Conservation (phyloP, 1,284 basidiomycete genomes). For the Phylloporus sp. region DNA sequence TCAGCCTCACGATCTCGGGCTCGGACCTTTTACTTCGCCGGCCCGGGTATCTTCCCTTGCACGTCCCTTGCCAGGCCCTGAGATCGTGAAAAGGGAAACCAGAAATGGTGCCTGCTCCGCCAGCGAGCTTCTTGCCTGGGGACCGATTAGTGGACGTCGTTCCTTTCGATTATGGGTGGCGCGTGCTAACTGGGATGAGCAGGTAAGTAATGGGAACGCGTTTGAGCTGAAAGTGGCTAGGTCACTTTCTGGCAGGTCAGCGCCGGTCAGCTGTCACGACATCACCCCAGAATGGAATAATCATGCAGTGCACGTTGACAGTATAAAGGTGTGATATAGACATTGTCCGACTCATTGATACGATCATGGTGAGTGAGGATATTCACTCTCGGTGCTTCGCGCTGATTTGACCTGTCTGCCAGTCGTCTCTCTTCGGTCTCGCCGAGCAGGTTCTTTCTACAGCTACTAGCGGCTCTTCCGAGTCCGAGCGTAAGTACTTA, state of each 20-base stretch:
- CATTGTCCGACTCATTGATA: conserved; percentile 15
- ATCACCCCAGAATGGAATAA: conserved; percentile 32
- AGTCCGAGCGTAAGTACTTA: conserved; percentile 21
- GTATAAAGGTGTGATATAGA: conserved; percentile 21
- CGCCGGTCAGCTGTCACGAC: conserved; percentile 24
- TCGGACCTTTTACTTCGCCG: no score
- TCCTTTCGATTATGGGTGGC: background rate
- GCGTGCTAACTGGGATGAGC: background rate
- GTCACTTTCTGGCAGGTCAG: conserved; percentile 12
- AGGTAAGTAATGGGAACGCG: background rate
- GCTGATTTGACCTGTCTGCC: conserved; percentile 3
- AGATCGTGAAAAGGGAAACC: background rate
- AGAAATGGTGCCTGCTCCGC: background rate
- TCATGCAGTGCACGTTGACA: conserved; percentile 18
- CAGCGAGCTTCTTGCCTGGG: background rate
- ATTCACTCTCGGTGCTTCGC: background rate
- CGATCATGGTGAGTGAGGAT: conserved; percentile 35
- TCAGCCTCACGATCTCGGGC: no score
- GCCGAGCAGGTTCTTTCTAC: conserved; percentile 56
- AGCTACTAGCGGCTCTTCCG: conserved; percentile 51
- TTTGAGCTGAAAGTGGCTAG: background rate
- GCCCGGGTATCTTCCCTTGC: background rate
- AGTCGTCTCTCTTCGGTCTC: conserved; percentile 70
- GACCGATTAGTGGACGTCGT: background rate
- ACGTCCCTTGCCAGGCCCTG: no score